These are phyloP conservation scores for Camelina neglecta DNA, from an alignment of 345 rosid species.

Conservation along the genomic window DNA sequence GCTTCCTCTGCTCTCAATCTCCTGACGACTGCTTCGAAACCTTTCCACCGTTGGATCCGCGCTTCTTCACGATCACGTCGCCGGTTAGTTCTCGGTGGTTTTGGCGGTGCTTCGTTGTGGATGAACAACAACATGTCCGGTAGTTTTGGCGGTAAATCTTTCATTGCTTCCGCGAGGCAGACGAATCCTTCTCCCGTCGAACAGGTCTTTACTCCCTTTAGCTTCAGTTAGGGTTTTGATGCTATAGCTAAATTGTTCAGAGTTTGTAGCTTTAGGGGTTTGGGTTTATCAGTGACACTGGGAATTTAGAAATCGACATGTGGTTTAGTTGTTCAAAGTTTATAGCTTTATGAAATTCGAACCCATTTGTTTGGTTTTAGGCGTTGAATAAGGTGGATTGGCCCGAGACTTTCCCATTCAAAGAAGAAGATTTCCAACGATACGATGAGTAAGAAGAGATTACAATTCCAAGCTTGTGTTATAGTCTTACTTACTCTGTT, in stretches of 20 bases:
- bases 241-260: constrained; percentile 7
- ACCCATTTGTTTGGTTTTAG: constrained; percentile 40
- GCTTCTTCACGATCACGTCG: constrained; percentile 54
- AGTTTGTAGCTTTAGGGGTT: neutral
- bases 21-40: constrained; percentile 35
- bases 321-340: constrained; percentile 15
- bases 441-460: constrained; percentile 71
- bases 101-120: constrained; percentile 63
- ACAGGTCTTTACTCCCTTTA: constrained; percentile 54
- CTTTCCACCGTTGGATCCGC: constrained; percentile 35
- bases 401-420: constrained; percentile 91
- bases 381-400: constrained; percentile 76
- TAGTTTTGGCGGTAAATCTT: constrained; percentile 49
- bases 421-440: constrained; percentile 87
- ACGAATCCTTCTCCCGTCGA: constrained; percentile 61
- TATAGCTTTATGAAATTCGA: neutral
- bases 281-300: constrained; percentile 2
- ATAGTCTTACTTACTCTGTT: constrained; percentile 25
- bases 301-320: neutral
- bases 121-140: constrained; percentile 57
- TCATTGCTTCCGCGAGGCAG: constrained; percentile 78
- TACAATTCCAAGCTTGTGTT: neutral
- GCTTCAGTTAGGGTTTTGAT: neutral
- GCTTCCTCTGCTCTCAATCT: constrained; percentile 43
- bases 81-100: constrained; percentile 58